Percentiles rank a stretch among this genome's conserved stretches.
These are phyloP conservation scores for Trichaptum fuscoviolaceum DNA, from an alignment of 768 basidiomycete species.

Conservation along the genomic window DNA sequence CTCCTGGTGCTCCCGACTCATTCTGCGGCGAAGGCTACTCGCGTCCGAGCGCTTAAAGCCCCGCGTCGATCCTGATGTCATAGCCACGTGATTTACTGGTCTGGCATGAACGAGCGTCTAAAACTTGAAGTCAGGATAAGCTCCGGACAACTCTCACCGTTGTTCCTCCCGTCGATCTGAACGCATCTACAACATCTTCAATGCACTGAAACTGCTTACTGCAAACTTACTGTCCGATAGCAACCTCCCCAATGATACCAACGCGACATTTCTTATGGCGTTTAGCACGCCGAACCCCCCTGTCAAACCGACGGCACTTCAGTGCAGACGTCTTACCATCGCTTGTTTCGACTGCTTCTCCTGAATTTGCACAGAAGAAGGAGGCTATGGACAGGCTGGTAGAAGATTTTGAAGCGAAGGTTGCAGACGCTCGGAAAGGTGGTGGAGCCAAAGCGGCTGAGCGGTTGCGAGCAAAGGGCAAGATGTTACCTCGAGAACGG, in stretches of 20 bases:
- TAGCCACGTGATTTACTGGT: background rate
- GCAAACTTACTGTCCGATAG: background rate
- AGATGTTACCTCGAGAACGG: conserved; percentile 83
- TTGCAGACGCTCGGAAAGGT: conserved; percentile 56
- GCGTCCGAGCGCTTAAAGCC: background rate
- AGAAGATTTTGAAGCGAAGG: conserved; percentile 54
- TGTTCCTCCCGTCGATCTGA: background rate
- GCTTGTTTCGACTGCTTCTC: conserved; percentile 57
- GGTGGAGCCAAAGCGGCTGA: conserved; percentile 73
- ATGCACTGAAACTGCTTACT: background rate
- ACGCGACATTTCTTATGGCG: background rate
- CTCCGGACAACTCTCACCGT: background rate
- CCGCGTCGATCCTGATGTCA: conserved; percentile 1
- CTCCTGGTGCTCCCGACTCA: too few relatives aligned
- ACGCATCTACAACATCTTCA: background rate
- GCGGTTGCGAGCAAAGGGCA: conserved; percentile 71
- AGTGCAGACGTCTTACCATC: conserved; percentile 67
- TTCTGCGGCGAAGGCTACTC: background rate
- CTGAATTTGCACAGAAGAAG: conserved; percentile 65
- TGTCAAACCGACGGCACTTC: background rate
- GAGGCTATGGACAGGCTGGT: conserved; percentile 68
- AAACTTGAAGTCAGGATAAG: background rate
- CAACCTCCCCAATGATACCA: background rate
- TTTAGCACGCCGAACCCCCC: background rate
- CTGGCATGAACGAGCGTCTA: background rate